Conservation (phyloP, 768 basidiomycete genomes). For the Auriscalpium vulgare region DNA sequence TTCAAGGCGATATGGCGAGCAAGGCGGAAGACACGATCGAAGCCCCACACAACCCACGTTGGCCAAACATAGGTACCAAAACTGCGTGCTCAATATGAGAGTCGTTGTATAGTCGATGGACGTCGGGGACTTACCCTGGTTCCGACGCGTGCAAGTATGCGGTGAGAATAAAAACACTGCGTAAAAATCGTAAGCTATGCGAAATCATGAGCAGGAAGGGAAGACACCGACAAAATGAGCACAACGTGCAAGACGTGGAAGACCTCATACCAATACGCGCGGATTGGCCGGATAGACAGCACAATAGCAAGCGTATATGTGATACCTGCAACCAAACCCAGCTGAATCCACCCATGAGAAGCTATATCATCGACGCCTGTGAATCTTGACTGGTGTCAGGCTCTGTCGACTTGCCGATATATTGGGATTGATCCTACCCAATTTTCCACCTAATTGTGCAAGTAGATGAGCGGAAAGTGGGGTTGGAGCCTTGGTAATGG, state of each 20-base stretch:
- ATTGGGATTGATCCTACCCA: background rate
- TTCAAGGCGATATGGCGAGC: slow-evolving; percentile 9
- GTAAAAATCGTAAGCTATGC: background rate
- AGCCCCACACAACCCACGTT: slow-evolving; percentile 16
- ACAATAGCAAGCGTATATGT: slow-evolving; percentile 5
- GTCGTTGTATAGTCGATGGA: background rate
- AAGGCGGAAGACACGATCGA: slow-evolving; percentile 14
- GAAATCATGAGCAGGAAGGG: background rate
- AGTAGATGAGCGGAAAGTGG: background rate
- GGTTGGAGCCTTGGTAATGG: background rate
- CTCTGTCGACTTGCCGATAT: background rate
- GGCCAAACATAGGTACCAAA: slow-evolving; percentile 15
- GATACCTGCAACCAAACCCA: slow-evolving; percentile 1
- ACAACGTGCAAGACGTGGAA: slow-evolving; percentile 14
- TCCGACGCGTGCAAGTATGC: slow-evolving; percentile 10
- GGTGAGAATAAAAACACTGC: slow-evolving; percentile 11
- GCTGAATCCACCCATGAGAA: slow-evolving; percentile 2
- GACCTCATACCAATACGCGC: slow-evolving; percentile 9
- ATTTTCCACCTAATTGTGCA: background rate
- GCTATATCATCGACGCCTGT: slow-evolving; percentile 2
- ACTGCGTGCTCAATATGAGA: background rate
- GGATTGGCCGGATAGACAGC: slow-evolving; percentile 13
- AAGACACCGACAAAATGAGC: slow-evolving; percentile 7
- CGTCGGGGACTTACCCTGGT: slow-evolving; percentile 1
- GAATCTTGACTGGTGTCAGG: background rate